Base-by-base conservation (phyloP, 495 filamentous ascomycete genomes). In the Pyrenula massariospora region DNA sequence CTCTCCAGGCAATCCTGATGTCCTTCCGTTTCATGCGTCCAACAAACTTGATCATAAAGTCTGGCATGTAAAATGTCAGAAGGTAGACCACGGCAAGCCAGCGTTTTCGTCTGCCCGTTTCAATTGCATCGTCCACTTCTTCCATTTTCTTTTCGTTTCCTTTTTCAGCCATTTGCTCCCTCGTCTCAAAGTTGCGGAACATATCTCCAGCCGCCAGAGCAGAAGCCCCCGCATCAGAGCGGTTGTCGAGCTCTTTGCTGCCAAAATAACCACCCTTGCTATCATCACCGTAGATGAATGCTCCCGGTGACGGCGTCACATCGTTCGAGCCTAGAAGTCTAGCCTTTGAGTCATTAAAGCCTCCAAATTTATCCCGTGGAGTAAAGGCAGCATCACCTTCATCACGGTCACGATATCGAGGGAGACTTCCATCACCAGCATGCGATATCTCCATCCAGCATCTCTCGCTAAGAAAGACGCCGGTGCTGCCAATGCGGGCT, bases 171-270 rank as follows among this genome's bases (percentile, higher is more conserved):
- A 97, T 90, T 68, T 93, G 86, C 67, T 94, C 85, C 54, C 86
- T 80, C 2, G 89, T 95, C 59, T 96, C 91, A n/a, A 96, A 76
- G 59, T 95, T 94, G 59, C 85, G 86, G 80, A 98, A 98, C 92
- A 98, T 95, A 65, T 98, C 91, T 15, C 93, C 92, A 52, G 82
- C 86, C 56, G 89, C 85, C 60, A 95, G 87, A 15, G 91, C 91
- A 12, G 88, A 95, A 0, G 77, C 88, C 2, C 89, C 92, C 3
- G 91, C 91, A 25, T 98, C 91, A 20, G 92, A 96, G 54, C 89
- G 84, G 1, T 84, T 75, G 64, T 98, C 93, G 48, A 91, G 68
- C 54, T 95, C 91, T 54, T 83, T 80, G 67, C 80, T 87, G 48
- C 88, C 85, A 62, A 96, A 95, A 65, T 94, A 95, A 20, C 80